Percentiles rank a stretch among this genome's conserved stretches.
Evolutionary conservation across 129 eudicot genomes (phyloP).

Genomic region (Kitagawia praeruptora): DNA sequence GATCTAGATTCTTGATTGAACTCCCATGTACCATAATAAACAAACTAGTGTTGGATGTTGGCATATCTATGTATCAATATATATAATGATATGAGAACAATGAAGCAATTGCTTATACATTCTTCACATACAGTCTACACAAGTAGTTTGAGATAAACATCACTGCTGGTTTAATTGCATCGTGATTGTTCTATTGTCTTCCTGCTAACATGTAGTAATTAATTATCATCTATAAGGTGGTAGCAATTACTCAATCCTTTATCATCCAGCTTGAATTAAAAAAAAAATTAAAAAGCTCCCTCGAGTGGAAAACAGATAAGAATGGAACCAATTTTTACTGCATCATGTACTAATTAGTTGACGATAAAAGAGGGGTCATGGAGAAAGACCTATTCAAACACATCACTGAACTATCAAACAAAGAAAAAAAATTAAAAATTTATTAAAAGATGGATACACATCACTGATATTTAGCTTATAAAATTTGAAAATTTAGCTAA

Average conservation of each 20-base stretch:
- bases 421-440: neutral
- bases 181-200: neutral
- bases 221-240: neutral
- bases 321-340: neutral
- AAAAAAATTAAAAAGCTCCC: neutral
- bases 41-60: neutral
- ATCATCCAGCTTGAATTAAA: neutral
- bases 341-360: neutral
- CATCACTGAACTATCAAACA: neutral
- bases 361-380: neutral
- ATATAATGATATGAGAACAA: neutral
- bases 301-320: neutral
- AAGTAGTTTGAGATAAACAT: neutral
- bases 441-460: too few relatives aligned
- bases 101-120: neutral
- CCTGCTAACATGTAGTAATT: neutral
- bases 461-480: too few relatives aligned
- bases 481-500: too few relatives aligned
- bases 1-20: neutral
- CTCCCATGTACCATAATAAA: neutral
- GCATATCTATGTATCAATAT: neutral
- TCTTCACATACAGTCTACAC: neutral
- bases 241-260: neutral
- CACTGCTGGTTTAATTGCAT: neutral
- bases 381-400: neutral